Conservation (phyloP, 805 yeast genomes). For the Lachancea dasiensis region DNA sequence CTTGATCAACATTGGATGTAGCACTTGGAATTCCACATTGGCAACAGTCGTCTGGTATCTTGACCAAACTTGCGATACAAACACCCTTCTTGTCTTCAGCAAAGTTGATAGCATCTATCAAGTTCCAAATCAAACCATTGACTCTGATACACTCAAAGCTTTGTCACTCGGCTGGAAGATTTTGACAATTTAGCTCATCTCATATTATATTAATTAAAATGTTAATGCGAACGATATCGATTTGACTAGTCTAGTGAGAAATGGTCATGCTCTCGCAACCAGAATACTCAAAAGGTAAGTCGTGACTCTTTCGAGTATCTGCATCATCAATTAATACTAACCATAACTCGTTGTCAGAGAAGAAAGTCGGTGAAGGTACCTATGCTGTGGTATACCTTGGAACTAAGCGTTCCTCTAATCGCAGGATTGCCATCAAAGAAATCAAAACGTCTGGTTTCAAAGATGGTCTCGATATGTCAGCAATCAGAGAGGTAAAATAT, state of each 20-base stretch:
- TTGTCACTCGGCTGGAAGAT: not conserved
- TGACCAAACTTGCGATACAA: not conserved
- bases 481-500: slow-evolving; percentile 87
- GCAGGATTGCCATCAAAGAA: slow-evolving; percentile 86
- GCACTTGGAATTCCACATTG: slow-evolving; percentile 19
- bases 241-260: no score
- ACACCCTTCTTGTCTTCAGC: not conserved
- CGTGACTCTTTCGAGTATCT: not conserved
- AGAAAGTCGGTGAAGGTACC: slow-evolving; percentile 97
- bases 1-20: slow-evolving; percentile 47
- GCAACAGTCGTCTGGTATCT: slow-evolving; percentile 12
- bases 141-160: not conserved
- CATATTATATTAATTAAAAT: not conserved
- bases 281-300: slow-evolving; percentile 23
- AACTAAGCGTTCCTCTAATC: slow-evolving; percentile 37
- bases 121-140: no score
- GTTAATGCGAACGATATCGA: no score
- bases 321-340: slow-evolving; percentile 1
- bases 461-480: slow-evolving; percentile 97
- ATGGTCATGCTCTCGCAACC: slow-evolving; percentile 7
- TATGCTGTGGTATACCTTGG: slow-evolving; percentile 96
- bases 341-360: slow-evolving; percentile 37
- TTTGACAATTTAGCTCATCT: not conserved
- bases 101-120: not conserved
- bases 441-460: slow-evolving; percentile 91